Conservation (phyloP, 2,329 filamentous ascomycete genomes). For the Cladosporium cucumerinum region DNA sequence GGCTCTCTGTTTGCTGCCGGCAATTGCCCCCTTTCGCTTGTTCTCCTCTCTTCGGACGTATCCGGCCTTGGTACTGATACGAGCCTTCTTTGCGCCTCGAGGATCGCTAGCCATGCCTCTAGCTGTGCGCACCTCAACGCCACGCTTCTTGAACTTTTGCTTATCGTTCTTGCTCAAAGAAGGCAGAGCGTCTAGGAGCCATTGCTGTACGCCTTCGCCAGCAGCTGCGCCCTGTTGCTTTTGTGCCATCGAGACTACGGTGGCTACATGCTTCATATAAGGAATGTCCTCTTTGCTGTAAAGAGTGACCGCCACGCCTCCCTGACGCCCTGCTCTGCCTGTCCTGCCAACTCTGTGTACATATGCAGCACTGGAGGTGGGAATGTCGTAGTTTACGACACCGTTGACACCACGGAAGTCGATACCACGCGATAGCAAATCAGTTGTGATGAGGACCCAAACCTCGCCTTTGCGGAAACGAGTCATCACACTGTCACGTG, state of each 20-base stretch:
- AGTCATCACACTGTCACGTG: slow-evolving; percentile 78
- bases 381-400: slow-evolving; percentile 96
- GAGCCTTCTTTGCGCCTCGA: slow-evolving; percentile 50
- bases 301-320: slow-evolving; percentile 86
- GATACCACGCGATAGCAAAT: slow-evolving; percentile 84
- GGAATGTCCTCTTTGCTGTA: slow-evolving; percentile 95
- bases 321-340: slow-evolving; percentile 79
- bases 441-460: slow-evolving; percentile 95
- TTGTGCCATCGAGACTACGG: slow-evolving; percentile 83
- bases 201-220: slow-evolving; percentile 66
- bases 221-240: slow-evolving; percentile 51
- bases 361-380: slow-evolving; percentile 83
- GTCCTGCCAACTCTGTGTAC: slow-evolving; percentile 92
- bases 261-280: slow-evolving; percentile 85
- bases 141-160: slow-evolving; percentile 75
- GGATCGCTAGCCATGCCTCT: slow-evolving; percentile 38
- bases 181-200: slow-evolving; percentile 84
- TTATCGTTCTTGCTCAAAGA: slow-evolving; percentile 78
- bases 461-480: slow-evolving; percentile 88
- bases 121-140: slow-evolving; percentile 66
- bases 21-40: slow-evolving; percentile 50
- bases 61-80: slow-evolving; percentile 80
- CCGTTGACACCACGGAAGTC: slow-evolving; percentile 95
- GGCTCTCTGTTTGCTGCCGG: slow-evolving; percentile 35
- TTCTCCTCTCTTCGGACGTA: slow-evolving; percentile 69